Conservation (phyloP, 106 monocot genomes). For the Allium fistulosum region DNA sequence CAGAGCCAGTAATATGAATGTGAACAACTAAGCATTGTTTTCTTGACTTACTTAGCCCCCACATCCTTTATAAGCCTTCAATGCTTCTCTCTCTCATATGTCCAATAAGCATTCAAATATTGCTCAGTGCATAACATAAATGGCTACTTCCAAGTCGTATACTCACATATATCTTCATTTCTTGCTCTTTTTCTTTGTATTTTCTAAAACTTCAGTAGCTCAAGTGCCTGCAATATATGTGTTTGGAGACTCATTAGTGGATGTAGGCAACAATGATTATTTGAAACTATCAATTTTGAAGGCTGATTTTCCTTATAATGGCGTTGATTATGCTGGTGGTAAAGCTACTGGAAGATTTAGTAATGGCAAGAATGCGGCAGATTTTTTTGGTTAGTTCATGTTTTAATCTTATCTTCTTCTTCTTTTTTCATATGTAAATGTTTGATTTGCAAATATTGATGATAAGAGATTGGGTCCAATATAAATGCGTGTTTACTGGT, state of each 20-base stretch:
- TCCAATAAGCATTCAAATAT: no score
- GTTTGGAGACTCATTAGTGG: slow-evolving; percentile 36
- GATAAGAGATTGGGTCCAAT: no score
- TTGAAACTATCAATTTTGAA: slow-evolving; percentile 20
- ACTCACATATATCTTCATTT: neutral
- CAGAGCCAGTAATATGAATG: no score
- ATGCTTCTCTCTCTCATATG: no score
- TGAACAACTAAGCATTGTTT: no score
- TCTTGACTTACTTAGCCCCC: no score
- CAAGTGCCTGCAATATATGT: slow-evolving; percentile 27
- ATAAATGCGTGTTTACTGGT: no score
- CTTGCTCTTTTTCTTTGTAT: neutral
- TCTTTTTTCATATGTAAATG: neutral
- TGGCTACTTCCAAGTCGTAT: neutral
- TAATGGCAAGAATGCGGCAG: slow-evolving; percentile 42
- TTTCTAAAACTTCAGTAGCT: neutral
- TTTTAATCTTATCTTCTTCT: neutral
- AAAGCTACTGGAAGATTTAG: slow-evolving; percentile 42
- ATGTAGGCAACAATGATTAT: slow-evolving; percentile 43
- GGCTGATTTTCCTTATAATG: slow-evolving; percentile 42
- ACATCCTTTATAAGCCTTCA: no score
- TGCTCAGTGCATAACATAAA: no score
- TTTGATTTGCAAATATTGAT: no score
- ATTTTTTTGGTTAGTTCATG: slow-evolving; percentile 21
- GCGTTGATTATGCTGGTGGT: slow-evolving; percentile 28